phyloP scores from a whole-genome alignment of 148 eudicot species.

The Suaeda aralocaspica region DNA sequence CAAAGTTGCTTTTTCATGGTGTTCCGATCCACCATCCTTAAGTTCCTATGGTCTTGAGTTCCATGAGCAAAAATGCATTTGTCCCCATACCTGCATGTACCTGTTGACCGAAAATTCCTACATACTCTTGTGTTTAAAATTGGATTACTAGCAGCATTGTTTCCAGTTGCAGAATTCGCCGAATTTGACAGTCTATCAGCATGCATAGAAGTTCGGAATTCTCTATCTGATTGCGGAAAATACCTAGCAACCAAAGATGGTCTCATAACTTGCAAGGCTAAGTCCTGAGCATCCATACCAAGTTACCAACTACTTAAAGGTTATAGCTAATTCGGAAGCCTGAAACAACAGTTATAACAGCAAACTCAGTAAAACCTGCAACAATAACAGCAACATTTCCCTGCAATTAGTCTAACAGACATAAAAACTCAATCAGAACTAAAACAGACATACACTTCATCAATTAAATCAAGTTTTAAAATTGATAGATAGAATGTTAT shows the following conservation, averaged over 20 bases:
- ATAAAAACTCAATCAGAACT: too few species aligned
- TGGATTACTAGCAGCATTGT: background rate
- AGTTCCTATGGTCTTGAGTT: background rate
- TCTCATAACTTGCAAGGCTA: background rate
- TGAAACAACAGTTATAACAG: too few species aligned
- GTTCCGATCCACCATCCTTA: background rate
- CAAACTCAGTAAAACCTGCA: too few species aligned
- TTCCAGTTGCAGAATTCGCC: background rate
- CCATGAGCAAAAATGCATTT: slow-evolving; percentile 15
- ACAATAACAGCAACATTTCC: too few species aligned
- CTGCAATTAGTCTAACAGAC: too few species aligned
- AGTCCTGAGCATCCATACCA: too few species aligned
- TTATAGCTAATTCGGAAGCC: too few species aligned
- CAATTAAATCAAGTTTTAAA: too few species aligned
- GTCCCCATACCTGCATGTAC: slow-evolving; percentile 18
- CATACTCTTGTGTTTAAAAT: slow-evolving; percentile 6
- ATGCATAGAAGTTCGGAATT: background rate
- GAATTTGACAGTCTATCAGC: background rate
- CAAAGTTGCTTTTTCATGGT: background rate
- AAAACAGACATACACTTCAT: too few species aligned
- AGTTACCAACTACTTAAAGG: background rate
- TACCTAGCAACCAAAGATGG: background rate
- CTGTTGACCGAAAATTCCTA: slow-evolving; percentile 14
- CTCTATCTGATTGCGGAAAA: background rate
- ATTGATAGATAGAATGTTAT: too few species aligned